Percentiles rank a stretch among this genome's conserved stretches.
Evolutionary conservation across 306 rosid species (phyloP).

Genomic region (Lathyrus tuberosus): DNA sequence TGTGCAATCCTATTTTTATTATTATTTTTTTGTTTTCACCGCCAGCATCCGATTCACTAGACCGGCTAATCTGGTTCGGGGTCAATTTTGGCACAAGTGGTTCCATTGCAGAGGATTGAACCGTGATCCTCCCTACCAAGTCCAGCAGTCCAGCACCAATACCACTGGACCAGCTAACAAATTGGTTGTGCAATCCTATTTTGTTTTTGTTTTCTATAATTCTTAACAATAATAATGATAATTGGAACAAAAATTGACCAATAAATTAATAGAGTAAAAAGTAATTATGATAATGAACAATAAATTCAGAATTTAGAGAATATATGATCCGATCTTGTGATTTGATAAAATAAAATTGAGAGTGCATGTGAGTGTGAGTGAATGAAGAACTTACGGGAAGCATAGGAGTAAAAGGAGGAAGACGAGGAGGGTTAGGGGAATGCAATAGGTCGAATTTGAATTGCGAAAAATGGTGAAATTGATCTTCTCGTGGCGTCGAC

Average conservation of each 20-base stretch:
- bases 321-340: background rate
- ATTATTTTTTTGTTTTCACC: too few species aligned
- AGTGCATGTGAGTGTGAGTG: background rate
- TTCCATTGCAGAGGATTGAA: too few species aligned
- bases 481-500: conserved; percentile 42
- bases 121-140: too few species aligned
- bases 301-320: background rate
- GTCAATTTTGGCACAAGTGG: too few species aligned
- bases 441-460: conserved; percentile 30
- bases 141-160: too few species aligned
- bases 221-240: background rate
- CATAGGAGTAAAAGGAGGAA: background rate
- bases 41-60: too few species aligned
- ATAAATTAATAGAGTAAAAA: background rate
- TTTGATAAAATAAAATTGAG: background rate
- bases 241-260: background rate
- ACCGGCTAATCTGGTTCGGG: too few species aligned
- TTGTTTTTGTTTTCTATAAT: too few species aligned
- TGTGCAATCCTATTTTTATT: too few species aligned
- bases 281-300: background rate
- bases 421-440: conserved; percentile 21
- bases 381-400: conserved; percentile 20
- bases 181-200: too few species aligned
- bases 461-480: conserved; percentile 14
- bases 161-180: too few species aligned